These are phyloP conservation scores for Dunaliella primolecta DNA, from an alignment of 139 green algal genomes.

Conservation along the genomic window DNA sequence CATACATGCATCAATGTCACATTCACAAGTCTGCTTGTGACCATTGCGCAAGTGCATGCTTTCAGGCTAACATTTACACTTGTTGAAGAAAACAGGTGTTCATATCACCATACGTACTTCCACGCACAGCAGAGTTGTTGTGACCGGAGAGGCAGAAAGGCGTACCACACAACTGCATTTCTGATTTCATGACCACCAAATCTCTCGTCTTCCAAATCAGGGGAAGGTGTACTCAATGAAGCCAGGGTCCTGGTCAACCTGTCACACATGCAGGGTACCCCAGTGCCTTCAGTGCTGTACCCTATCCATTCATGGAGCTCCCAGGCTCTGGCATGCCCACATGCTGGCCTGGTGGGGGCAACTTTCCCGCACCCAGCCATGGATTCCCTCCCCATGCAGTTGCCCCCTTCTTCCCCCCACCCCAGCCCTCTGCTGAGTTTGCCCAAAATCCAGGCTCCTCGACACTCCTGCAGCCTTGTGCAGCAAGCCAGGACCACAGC, in stretches of 20 bases:
- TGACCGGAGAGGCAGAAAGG: too few relatives aligned
- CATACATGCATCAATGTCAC: not conserved
- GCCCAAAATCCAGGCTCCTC: not conserved
- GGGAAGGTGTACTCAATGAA: too few relatives aligned
- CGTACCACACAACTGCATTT: not conserved
- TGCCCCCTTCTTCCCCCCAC: too few relatives aligned
- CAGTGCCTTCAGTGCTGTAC: not conserved
- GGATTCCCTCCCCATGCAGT: not conserved
- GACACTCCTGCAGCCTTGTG: not conserved
- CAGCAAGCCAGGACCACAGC: not conserved
- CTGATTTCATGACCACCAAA: not conserved
- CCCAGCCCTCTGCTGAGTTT: not conserved
- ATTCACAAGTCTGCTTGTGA: too few relatives aligned
- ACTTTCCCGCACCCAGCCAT: not conserved
- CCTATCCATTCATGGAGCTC: not conserved
- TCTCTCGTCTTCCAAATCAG: not conserved
- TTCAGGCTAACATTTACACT: too few relatives aligned
- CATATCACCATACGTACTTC: not conserved
- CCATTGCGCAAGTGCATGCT: too few relatives aligned
- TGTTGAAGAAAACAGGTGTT: not conserved
- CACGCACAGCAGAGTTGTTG: too few relatives aligned
- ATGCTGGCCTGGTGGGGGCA: not conserved
- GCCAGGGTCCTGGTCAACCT: too few relatives aligned
- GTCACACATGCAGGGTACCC: not conserved
- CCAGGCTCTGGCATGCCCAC: not conserved